Percentiles rank a stretch among this genome's conserved stretches.
Evolutionary conservation across 306 rosid genomes (phyloP).

Genomic region (Dalbergia cochinchinensis): DNA sequence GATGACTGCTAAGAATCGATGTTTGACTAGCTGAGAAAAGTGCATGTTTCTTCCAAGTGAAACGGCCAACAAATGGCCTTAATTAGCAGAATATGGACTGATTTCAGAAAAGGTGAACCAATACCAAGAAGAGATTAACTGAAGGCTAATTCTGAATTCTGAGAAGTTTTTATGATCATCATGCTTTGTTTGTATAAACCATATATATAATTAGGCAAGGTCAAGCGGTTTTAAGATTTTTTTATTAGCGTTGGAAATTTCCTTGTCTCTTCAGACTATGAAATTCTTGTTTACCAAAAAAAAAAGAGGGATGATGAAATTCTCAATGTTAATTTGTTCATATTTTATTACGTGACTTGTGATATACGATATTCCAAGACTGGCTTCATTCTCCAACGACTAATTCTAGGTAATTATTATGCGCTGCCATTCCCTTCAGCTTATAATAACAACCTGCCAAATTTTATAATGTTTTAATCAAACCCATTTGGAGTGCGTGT

Average conservation of each 20-base stretch:
- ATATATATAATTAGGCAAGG: neutral
- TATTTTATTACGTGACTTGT: neutral
- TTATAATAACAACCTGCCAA: too few relatives aligned
- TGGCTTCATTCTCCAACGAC: too few relatives aligned
- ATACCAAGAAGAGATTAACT: constrained; percentile 15
- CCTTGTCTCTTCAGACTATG: neutral
- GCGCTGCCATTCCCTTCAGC: too few relatives aligned
- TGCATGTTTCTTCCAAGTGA: constrained; percentile 7
- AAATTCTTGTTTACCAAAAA: neutral
- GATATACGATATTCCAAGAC: neutral
- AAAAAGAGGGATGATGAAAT: too few relatives aligned
- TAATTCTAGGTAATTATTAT: too few relatives aligned
- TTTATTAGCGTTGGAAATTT: neutral
- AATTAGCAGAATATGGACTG: neutral
- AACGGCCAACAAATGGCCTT: constrained; percentile 22
- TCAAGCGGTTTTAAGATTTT: neutral
- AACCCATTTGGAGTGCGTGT: too few relatives aligned
- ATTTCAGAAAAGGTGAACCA: neutral
- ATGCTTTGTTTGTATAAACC: constrained; percentile 8
- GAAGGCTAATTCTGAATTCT: neutral
- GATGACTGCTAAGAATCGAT: constrained; percentile 31
- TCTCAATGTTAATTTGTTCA: neutral
- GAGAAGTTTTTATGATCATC: constrained; percentile 11
- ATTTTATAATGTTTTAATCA: too few relatives aligned
- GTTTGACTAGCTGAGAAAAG: neutral